Conservation (phyloP, 2,329 filamentous ascomycete genomes). For the Fusarium clavum region DNA sequence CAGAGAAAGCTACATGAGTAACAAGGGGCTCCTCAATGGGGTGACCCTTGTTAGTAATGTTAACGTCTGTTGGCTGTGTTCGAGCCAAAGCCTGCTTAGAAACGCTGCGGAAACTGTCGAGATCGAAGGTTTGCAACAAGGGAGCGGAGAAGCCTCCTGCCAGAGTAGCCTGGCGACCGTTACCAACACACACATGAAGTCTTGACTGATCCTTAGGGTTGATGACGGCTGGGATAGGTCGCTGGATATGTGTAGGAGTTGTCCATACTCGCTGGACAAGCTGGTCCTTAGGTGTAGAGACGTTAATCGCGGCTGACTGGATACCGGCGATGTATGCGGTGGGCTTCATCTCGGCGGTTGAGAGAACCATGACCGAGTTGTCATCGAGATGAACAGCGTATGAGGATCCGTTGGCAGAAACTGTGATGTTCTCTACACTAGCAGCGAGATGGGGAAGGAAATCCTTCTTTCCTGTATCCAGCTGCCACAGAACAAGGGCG, state of each 20-base stretch:
- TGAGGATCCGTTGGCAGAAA: constrained; percentile 82
- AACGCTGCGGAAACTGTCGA: constrained; percentile 80
- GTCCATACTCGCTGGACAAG: constrained; percentile 65
- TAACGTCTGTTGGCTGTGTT: constrained; percentile 86
- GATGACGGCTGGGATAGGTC: constrained; percentile 69
- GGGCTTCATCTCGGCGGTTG: constrained; percentile 88
- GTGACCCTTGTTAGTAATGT: constrained; percentile 76
- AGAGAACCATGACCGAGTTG: constrained; percentile 91
- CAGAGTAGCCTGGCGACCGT: constrained; percentile 67
- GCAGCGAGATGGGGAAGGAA: constrained; percentile 91
- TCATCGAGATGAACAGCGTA: constrained; percentile 90
- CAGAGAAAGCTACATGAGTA: constrained; percentile 78
- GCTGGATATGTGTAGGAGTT: constrained; percentile 56
- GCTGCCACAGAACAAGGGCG: constrained; percentile 90
- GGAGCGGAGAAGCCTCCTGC: constrained; percentile 64
- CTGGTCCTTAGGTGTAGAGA: constrained; percentile 63
- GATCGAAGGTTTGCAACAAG: constrained; percentile 85
- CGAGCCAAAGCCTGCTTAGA: constrained; percentile 89
- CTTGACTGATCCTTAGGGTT: constrained; percentile 72
- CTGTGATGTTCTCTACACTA: constrained; percentile 83
- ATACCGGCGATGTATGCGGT: constrained; percentile 87
- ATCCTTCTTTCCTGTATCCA: constrained; percentile 85
- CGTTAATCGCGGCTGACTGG: constrained; percentile 70
- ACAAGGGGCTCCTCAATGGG: constrained; percentile 82
- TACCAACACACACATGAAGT: constrained; percentile 75